These are phyloP conservation scores for Sextonia rubra DNA, from an alignment of 164 flowering plant species.

Conservation along the genomic window DNA sequence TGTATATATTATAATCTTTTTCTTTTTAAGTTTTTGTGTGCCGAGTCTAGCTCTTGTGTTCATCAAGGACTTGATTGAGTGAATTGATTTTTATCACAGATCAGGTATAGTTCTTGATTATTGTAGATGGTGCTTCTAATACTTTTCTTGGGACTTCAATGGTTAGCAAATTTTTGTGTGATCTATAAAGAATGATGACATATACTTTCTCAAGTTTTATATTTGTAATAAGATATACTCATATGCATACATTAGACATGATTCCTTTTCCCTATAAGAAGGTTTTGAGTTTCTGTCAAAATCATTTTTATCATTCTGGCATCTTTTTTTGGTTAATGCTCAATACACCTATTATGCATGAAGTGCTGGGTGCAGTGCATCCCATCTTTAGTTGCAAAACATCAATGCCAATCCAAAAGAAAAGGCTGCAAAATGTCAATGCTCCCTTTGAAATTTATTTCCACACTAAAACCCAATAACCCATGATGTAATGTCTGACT, in stretches of 20 bases:
- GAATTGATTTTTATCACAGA: too few species aligned
- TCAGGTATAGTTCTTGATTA: neutral
- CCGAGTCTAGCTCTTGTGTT: neutral
- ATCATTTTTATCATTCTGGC: neutral
- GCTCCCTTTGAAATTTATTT: neutral
- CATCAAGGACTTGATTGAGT: neutral
- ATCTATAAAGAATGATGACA: neutral
- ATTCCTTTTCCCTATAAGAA: neutral
- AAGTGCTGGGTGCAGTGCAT: neutral
- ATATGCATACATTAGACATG: neutral
- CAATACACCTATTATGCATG: neutral
- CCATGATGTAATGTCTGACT: neutral
- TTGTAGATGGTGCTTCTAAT: neutral
- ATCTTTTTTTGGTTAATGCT: neutral
- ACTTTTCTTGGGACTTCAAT: neutral
- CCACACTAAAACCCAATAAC: neutral
- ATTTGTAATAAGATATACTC: too few species aligned
- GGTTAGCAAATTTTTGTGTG: neutral
- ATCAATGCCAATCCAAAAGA: neutral
- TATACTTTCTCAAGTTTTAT: neutral
- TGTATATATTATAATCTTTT: too few species aligned
- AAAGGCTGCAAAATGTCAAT: neutral
- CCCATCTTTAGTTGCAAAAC: neutral
- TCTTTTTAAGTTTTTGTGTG: neutral
- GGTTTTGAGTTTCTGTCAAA: neutral